Evolutionary conservation across 1,139 yeast genomes (phyloP).

Genomic region (Kluyveromyces marxianus): DNA sequence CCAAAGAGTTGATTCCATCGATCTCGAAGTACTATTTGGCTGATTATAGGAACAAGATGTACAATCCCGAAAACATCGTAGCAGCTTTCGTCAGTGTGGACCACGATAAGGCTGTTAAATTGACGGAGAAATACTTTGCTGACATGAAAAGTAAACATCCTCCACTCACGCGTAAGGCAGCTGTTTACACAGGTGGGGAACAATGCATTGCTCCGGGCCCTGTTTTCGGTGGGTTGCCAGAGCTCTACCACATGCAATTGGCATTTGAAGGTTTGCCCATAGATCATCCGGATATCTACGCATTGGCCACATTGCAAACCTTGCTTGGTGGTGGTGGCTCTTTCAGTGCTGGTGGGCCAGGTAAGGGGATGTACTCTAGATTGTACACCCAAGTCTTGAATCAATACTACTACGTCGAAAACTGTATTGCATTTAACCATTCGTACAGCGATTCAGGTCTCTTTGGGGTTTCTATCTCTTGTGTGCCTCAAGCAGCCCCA

Average conservation of each 20-base stretch:
- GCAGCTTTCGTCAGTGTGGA: conserved; percentile 85
- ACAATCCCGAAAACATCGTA: conserved; percentile 75
- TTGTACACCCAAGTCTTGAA: conserved; percentile 86
- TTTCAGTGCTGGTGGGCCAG: conserved; percentile 99
- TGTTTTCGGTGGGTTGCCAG: conserved; percentile 68
- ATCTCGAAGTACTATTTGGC: conserved; percentile 48
- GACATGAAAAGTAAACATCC: conserved; percentile 40
- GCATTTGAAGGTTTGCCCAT: conserved; percentile 87
- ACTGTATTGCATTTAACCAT: conserved; percentile 82
- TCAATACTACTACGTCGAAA: conserved; percentile 86
- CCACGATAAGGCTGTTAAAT: conserved; percentile 58
- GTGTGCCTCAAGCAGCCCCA: conserved; percentile 80
- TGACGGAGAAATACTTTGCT: conserved; percentile 59
- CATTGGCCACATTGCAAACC: conserved; percentile 84
- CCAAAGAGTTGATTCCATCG: conserved; percentile 54
- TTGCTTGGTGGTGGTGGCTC: conserved; percentile 97
- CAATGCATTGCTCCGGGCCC: conserved; percentile 60
- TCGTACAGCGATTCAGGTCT: conserved; percentile 86
- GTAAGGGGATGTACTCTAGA: conserved; percentile 97
- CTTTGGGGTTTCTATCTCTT: conserved; percentile 81
- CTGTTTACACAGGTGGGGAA: conserved; percentile 76
- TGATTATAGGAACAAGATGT: conserved; percentile 60
- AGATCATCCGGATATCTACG: conserved; percentile 79
- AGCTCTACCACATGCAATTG: conserved; percentile 77
- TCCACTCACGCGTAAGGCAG: conserved; percentile 34